Percentiles rank a stretch among this genome's conserved stretches.
Conservation (phyloP, 2,329 filamentous ascomycete genomes). For the Aureobasidium vineae region DNA sequence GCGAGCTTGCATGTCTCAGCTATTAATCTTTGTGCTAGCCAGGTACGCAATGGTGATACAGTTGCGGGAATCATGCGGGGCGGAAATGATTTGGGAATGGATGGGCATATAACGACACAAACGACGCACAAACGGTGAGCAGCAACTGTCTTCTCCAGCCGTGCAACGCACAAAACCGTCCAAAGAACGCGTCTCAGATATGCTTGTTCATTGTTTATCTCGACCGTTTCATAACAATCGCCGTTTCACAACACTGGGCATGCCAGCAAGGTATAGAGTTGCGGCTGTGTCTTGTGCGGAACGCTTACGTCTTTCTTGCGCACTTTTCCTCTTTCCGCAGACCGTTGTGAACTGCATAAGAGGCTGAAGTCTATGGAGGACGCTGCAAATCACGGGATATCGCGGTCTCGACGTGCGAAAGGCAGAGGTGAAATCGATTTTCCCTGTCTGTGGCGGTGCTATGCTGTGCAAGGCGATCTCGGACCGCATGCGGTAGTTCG, state of each 20-base stretch:
- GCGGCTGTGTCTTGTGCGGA: constrained; percentile 9
- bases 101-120: constrained; percentile 8
- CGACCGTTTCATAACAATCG: constrained; percentile 20
- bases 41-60: constrained; percentile 12
- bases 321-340: not conserved
- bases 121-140: not conserved
- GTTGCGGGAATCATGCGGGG: constrained; percentile 17
- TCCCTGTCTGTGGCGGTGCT: not conserved
- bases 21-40: constrained; percentile 8
- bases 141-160: not conserved
- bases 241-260: constrained; percentile 7
- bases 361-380: not conserved
- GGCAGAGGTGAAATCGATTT: not conserved
- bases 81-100: not conserved
- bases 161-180: constrained; percentile 12
- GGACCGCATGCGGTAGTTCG: not conserved
- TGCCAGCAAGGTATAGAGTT: constrained; percentile 5
- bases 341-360: not conserved
- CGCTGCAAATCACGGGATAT: constrained; percentile 13
- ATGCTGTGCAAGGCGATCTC: not conserved
- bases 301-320: constrained; percentile 1
- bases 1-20: constrained; percentile 5
- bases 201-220: constrained; percentile 23
- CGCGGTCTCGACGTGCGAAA: constrained; percentile 6
- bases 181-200: constrained; percentile 15